Evolutionary conservation across 257 asterid species (phyloP).

Genomic region (Penstemon barbatus): DNA sequence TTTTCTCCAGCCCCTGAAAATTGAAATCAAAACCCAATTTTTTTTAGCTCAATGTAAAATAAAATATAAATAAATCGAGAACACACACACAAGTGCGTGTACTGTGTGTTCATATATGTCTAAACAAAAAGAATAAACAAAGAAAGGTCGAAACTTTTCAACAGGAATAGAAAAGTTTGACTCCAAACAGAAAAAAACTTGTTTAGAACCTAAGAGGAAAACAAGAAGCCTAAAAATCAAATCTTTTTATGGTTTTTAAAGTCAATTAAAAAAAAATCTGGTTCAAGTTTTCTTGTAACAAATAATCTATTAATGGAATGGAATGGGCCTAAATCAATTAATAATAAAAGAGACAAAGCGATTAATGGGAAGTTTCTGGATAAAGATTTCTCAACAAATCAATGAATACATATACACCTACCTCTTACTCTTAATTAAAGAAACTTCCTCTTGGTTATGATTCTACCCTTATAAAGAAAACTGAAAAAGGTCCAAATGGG

Average conservation of each 20-base stretch:
- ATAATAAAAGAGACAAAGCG: not conserved
- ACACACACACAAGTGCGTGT: not conserved
- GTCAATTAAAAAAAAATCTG: not conserved
- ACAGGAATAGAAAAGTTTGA: not conserved
- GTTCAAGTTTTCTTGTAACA: not conserved
- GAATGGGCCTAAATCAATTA: not conserved
- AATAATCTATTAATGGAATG: not conserved
- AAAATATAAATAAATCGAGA: not conserved
- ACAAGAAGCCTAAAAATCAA: conserved; percentile 17
- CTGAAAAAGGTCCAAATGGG: not conserved
- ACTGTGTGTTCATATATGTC: not conserved
- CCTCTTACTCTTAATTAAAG: conserved; percentile 25
- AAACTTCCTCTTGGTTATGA: conserved; percentile 18
- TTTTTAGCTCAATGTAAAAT: not conserved
- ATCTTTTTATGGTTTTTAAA: conserved; percentile 10
- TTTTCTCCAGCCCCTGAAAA: conserved; percentile 25
- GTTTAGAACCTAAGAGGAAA: not conserved
- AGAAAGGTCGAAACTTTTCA: conserved; percentile 3
- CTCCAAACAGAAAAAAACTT: not conserved
- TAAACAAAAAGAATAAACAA: conserved; percentile 9
- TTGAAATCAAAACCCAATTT: conserved; percentile 15
- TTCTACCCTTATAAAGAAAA: not conserved
- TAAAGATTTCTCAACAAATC: not conserved
- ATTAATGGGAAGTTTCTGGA: not conserved
- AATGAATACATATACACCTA: conserved; percentile 27